phyloP scores from a whole-genome alignment of 1,284 basidiomycete genomes.

The Anthracocystis walkeri region DNA sequence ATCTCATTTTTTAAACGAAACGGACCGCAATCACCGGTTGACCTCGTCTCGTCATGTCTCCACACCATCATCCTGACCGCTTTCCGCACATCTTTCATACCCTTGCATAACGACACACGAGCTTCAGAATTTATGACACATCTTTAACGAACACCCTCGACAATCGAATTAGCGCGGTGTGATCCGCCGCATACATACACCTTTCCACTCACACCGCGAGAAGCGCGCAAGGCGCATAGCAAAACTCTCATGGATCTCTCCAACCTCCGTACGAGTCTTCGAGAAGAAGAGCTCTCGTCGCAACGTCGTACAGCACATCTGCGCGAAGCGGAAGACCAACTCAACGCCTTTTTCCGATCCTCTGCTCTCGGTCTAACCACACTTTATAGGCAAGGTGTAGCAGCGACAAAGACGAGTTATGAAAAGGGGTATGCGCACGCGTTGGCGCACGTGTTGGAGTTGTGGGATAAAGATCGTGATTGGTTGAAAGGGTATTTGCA shows the following conservation, averaged over 20 bases:
- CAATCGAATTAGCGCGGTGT: neutral
- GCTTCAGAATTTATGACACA: neutral
- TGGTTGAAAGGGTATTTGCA: constrained; percentile 56
- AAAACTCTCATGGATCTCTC: constrained; percentile 34
- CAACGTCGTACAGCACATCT: constrained; percentile 32
- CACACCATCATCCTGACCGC: neutral
- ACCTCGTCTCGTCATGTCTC: neutral
- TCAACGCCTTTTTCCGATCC: constrained; percentile 38
- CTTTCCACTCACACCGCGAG: too few species aligned
- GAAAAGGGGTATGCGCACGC: constrained; percentile 50
- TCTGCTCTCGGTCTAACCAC: constrained; percentile 46
- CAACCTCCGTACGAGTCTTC: constrained; percentile 34
- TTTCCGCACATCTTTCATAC: neutral
- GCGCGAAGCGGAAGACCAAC: constrained; percentile 34
- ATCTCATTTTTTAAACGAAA: too few species aligned
- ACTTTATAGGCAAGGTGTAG: constrained; percentile 43
- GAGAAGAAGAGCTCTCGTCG: constrained; percentile 31
- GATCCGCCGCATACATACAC: neutral
- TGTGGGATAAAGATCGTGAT: constrained; percentile 41
- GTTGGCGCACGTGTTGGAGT: constrained; percentile 46
- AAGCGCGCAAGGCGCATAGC: too few species aligned
- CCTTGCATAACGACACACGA: neutral
- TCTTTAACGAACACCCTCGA: neutral
- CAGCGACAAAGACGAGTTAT: constrained; percentile 33
- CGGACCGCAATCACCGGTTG: neutral